Evolutionary conservation across 768 basidiomycete genomes (phyloP).

Genomic region (Bullera alba): DNA sequence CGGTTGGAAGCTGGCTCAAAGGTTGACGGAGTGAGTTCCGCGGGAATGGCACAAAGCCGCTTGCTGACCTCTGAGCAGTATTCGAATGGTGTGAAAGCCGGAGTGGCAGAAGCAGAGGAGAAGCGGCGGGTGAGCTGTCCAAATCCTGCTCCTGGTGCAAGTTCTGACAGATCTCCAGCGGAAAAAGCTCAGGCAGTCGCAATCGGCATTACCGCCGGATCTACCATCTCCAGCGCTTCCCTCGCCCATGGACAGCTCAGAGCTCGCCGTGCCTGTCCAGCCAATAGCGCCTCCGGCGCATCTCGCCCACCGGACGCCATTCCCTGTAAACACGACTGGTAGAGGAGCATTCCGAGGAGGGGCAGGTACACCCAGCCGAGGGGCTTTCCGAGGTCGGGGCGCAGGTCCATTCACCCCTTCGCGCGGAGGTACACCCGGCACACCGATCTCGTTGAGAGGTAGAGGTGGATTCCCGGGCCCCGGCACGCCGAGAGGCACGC

Average conservation of each 20-base stretch:
- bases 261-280: neutral
- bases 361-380: no score
- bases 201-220: neutral
- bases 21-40: conserved; percentile 28
- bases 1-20: conserved; percentile 22
- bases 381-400: no score
- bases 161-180: neutral
- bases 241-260: neutral
- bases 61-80: conserved; percentile 15
- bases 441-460: no score
- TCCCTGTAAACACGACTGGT: no score
- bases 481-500: neutral
- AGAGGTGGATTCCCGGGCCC: no score
- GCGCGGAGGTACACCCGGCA: no score
- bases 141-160: neutral
- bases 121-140: conserved; percentile 20
- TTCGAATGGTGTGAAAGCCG: conserved; percentile 20
- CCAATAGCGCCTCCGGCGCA: neutral
- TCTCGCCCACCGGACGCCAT: no score
- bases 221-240: neutral
- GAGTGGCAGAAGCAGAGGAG: conserved; percentile 29
- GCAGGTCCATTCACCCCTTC: no score
- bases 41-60: neutral
- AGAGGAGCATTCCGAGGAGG: no score
- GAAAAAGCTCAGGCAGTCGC: neutral